phyloP scores from a whole-genome alignment of 768 basidiomycete species.

The Auricularia sp. region DNA sequence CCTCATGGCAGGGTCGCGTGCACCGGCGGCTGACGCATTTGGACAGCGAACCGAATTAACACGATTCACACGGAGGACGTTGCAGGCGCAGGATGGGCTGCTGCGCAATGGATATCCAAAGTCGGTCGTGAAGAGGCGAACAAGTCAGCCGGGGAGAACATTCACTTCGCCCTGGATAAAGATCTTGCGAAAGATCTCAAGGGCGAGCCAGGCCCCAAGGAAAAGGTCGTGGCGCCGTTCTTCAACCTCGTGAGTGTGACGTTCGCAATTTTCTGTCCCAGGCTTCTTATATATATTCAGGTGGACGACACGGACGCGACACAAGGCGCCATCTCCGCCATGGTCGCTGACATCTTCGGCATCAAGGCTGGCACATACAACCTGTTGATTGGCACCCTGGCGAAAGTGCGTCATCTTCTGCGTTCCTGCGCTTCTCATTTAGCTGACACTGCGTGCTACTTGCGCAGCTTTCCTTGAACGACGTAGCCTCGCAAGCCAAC shows the following conservation, averaged over 20 bases:
- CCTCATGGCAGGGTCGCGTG: conserved; percentile 56
- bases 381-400: conserved; percentile 51
- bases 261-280: neutral
- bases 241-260: conserved; percentile 59
- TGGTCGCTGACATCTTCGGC: conserved; percentile 60
- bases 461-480: conserved; percentile 50
- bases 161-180: conserved; percentile 62
- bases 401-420: conserved; percentile 39
- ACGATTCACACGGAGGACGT: conserved; percentile 74
- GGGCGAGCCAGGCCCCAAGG: conserved; percentile 39
- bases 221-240: conserved; percentile 58
- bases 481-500: conserved; percentile 72
- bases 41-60: conserved; percentile 25
- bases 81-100: conserved; percentile 67
- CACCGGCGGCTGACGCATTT: neutral
- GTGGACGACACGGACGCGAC: conserved; percentile 70
- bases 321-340: conserved; percentile 52
- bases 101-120: conserved; percentile 61
- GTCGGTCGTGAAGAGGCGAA: conserved; percentile 57
- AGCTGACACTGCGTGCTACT: neutral
- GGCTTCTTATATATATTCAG: conserved; percentile 24
- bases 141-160: conserved; percentile 52
- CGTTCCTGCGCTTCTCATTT: neutral
- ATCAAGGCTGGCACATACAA: conserved; percentile 77
- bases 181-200: conserved; percentile 52